Evolutionary conservation across 1,284 basidiomycete species (phyloP), one percentile per base, ranked within the genome.

Genomic region (Fomitopsis betulina): DNA sequence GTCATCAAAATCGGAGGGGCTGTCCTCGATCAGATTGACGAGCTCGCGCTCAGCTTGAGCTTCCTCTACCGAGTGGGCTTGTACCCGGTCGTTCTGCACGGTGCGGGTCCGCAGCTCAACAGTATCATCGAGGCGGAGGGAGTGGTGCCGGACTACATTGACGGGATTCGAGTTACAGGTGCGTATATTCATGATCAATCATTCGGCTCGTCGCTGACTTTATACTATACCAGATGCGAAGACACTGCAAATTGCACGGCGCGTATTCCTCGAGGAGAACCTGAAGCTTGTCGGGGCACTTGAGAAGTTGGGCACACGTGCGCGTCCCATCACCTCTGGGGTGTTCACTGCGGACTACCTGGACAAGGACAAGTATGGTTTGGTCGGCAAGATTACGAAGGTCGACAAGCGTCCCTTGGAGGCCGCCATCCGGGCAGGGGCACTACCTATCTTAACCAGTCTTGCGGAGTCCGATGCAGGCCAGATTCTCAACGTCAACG

Each of bases 221-320:
- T 9, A 12, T 37, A 10, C 19, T 9, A 12, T 37, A 10, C 19
- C 66, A 93, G 94, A 96, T 69, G 85, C 93, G 35, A 94, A 93
- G 75, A 97, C 95, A 0, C 87, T 98, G 33, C 85, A 91, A 63
- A 87, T 97, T 60, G 96, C 95, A 38, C 92, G 95, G 60, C 86
- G 91, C n/a, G 94, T 97, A 40, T 98, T 98, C 80, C 82, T 96
- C 38, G 94, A 96, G 70, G 93, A 97, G 76, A 98, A 98, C 75
- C 80, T 97, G 66, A 93, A 91, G 70, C 87, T 98, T 61, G 95
- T 97, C 25, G 84, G 81, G 27, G 93, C 94, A 0, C 84, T 98
- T 58, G 95, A 98, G 74, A 87, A 87, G 64, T 87, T 96, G 54
- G 96, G 95, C 56, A 95, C 94, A 3, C 90, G 95, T 60, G 95